These are phyloP conservation scores for Penicillium sclerotiorum DNA, from an alignment of 2,329 filamentous ascomycete species.

Conservation along the genomic window DNA sequence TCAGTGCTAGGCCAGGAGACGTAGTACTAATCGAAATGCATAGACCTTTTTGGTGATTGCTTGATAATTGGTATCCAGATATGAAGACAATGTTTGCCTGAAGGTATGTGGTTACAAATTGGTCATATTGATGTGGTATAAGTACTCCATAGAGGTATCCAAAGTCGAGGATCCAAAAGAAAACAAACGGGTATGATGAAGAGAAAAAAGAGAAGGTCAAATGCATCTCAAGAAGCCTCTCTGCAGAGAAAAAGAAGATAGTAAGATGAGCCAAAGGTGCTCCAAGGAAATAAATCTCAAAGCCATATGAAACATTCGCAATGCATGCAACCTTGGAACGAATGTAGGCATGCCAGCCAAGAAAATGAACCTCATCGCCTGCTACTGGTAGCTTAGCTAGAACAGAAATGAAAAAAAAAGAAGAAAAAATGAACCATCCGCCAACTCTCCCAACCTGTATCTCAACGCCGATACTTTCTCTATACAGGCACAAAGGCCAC, in stretches of 20 bases:
- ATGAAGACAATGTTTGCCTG: not conserved
- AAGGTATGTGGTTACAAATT: conserved; percentile 6
- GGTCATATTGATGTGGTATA: conserved; percentile 4
- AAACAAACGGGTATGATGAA: conserved; percentile 17
- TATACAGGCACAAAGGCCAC: conserved; percentile 14
- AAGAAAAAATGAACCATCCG: conserved; percentile 1
- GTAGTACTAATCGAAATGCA: no score
- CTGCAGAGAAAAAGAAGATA: not conserved
- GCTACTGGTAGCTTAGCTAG: not conserved
- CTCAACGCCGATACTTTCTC: conserved; percentile 31
- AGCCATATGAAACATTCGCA: not conserved
- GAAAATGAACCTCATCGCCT: not conserved
- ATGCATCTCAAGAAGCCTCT: conserved; percentile 8
- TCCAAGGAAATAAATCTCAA: not conserved
- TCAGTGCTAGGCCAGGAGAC: no score
- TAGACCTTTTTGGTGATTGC: no score
- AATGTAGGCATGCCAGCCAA: conserved; percentile 2
- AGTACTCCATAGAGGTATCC: conserved; percentile 7
- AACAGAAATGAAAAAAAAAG: not conserved
- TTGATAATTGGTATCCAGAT: not conserved
- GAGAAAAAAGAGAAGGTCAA: conserved; percentile 8
- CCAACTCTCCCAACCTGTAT: conserved; percentile 21
- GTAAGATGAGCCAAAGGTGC: not conserved
- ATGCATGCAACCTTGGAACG: not conserved
- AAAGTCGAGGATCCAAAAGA: not conserved